These are phyloP conservation scores for Cryphonectria japonica DNA, from an alignment of 2,329 filamentous ascomycete species.

Conservation along the genomic window DNA sequence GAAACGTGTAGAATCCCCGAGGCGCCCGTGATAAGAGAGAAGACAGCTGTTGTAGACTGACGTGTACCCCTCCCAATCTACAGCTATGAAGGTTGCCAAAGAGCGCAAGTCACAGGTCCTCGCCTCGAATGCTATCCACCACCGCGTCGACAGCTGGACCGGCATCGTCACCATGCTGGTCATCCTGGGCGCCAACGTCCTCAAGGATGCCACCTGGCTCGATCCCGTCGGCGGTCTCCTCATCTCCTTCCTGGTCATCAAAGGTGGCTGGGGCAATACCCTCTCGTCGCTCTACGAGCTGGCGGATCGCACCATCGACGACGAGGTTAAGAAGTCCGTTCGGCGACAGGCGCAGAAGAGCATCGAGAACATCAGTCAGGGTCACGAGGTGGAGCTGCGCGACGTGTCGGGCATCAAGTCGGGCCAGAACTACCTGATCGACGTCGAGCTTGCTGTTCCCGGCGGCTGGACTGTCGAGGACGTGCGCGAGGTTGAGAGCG, in stretches of 20 bases:
- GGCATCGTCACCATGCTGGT: constrained; percentile 90
- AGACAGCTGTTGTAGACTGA: constrained; percentile 3
- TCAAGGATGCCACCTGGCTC: constrained; percentile 85
- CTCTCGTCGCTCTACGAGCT: constrained; percentile 81
- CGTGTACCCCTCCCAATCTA: constrained; percentile 24
- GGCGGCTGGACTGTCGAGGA: constrained; percentile 75
- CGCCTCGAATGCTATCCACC: constrained; percentile 94
- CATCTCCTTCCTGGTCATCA: constrained; percentile 92
- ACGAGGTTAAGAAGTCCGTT: constrained; percentile 77
- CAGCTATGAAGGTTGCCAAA: constrained; percentile 92
- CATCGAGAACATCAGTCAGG: constrained; percentile 56
- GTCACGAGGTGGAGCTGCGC: constrained; percentile 68
- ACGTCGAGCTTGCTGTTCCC: constrained; percentile 83
- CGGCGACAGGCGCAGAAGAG: constrained; percentile 66
- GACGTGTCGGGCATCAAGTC: constrained; percentile 91
- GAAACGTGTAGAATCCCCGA: not conserved
- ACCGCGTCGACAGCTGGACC: constrained; percentile 93
- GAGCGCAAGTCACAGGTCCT: constrained; percentile 95
- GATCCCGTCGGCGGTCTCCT: constrained; percentile 92
- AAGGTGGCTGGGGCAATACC: constrained; percentile 87
- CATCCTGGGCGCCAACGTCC: constrained; percentile 85
- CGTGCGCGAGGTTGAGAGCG: constrained; percentile 71
- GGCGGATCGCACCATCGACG: constrained; percentile 86
- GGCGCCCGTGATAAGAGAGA: not conserved
- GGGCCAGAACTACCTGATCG: constrained; percentile 93